Conservation (phyloP, 148 eudicot genomes). For the Selenicereus undatus region DNA sequence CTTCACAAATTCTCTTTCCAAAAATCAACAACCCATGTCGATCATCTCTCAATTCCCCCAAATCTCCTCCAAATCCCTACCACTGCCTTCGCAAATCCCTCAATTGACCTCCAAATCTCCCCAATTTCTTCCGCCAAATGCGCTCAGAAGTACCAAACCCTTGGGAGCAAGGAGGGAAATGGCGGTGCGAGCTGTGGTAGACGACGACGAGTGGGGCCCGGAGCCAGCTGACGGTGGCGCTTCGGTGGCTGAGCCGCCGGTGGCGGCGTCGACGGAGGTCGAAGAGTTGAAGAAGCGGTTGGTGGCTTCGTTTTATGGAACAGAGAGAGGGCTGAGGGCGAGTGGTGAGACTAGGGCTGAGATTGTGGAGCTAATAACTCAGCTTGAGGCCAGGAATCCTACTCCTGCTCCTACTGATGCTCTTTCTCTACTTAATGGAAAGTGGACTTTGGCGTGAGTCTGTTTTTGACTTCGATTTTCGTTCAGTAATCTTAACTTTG, state of each 20-base stretch:
- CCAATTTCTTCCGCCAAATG: slow-evolving; percentile 3
- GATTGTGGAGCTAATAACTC: slow-evolving; percentile 71
- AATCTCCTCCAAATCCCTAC: slow-evolving; percentile 19
- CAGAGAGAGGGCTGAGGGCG: slow-evolving; percentile 70
- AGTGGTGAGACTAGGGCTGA: slow-evolving; percentile 82
- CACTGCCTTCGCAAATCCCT: slow-evolving; percentile 15
- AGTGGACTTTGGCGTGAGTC: slow-evolving; percentile 88
- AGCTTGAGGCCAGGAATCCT: slow-evolving; percentile 82
- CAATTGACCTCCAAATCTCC: slow-evolving; percentile 23
- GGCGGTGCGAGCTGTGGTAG: slow-evolving; percentile 22
- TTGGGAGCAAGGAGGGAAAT: slow-evolving; percentile 17
- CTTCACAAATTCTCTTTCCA: slow-evolving; percentile 4
- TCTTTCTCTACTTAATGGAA: slow-evolving; percentile 70
- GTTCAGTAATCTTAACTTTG: not conserved
- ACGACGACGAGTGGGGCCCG: slow-evolving; percentile 31
- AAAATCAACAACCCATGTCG: slow-evolving; percentile 34
- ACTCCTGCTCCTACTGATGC: slow-evolving; percentile 88
- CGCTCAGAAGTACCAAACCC: not conserved
- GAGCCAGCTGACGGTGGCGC: slow-evolving; percentile 18
- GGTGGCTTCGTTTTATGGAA: slow-evolving; percentile 73
- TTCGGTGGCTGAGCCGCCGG: slow-evolving; percentile 33
- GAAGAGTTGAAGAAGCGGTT: slow-evolving; percentile 55
- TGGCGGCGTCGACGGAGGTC: slow-evolving; percentile 33
- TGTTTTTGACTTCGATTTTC: not conserved
- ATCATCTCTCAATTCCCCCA: slow-evolving; percentile 27